Conservation (phyloP, 495 filamentous ascomycete species). For the Friedmanniomyces simplex region DNA sequence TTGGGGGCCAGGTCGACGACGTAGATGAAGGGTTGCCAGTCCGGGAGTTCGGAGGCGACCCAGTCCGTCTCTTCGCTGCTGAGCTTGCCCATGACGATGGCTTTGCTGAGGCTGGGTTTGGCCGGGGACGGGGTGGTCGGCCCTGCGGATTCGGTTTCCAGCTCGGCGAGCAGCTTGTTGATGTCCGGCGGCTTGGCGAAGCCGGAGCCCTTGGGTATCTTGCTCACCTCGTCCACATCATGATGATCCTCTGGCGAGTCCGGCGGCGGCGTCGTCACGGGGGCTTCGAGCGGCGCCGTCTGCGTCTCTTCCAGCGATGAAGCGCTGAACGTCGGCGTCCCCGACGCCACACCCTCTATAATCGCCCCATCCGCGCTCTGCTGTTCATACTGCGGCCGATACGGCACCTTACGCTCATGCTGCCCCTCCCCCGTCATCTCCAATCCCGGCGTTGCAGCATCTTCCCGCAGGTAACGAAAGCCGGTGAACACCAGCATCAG, state of each 20-base stretch:
- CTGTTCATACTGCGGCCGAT: not conserved
- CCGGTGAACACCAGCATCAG: not conserved
- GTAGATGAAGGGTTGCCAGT: slow-evolving; percentile 17
- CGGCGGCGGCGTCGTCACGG: not conserved
- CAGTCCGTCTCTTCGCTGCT: slow-evolving; percentile 10
- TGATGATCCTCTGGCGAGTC: not conserved
- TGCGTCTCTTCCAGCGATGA: no score
- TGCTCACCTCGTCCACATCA: not conserved
- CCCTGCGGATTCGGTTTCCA: not conserved
- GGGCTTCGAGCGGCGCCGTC: no score
- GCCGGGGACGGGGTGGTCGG: not conserved
- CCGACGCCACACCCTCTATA: no score
- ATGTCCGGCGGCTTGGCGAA: not conserved
- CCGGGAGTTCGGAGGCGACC: slow-evolving; percentile 4
- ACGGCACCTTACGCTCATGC: not conserved
- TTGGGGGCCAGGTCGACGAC: slow-evolving; percentile 12
- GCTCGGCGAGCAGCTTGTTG: not conserved
- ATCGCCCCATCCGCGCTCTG: no score
- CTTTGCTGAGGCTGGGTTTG: not conserved
- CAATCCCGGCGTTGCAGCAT: not conserved
- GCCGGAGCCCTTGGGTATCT: not conserved
- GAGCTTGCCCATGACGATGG: slow-evolving; percentile 12
- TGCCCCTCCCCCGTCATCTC: not conserved
- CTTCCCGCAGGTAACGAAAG: not conserved
- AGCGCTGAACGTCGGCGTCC: no score